phyloP scores from a whole-genome alignment of 2,329 filamentous ascomycete species.

The Chaetomium olivaceum region DNA sequence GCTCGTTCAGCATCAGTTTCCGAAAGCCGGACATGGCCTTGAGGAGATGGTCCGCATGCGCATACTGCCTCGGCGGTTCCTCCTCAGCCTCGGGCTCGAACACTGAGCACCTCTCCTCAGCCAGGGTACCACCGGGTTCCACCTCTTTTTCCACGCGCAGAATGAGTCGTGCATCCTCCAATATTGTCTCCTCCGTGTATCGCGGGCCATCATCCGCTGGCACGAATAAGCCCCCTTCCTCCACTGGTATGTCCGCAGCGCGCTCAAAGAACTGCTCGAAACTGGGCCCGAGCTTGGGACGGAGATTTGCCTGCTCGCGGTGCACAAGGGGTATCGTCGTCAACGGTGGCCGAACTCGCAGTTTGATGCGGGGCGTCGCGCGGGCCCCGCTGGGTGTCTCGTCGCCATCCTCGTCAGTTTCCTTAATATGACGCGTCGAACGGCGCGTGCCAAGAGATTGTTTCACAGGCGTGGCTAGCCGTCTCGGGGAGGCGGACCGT shows the following conservation, averaged over 20 bases:
- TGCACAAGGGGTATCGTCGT: slow-evolving; percentile 59
- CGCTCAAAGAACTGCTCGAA: slow-evolving; percentile 60
- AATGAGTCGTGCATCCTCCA: slow-evolving; percentile 69
- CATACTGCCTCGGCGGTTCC: slow-evolving; percentile 76
- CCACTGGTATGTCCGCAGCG: slow-evolving; percentile 54
- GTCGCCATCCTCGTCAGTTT: slow-evolving; percentile 35
- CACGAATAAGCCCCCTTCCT: slow-evolving; percentile 57
- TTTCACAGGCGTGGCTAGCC: slow-evolving; percentile 42
- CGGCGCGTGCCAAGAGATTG: slow-evolving; percentile 46
- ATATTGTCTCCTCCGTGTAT: slow-evolving; percentile 63
- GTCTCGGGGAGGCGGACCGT: slow-evolving; percentile 44
- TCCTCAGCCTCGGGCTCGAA: slow-evolving; percentile 72
- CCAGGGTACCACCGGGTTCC: slow-evolving; percentile 73
- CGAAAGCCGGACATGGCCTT: slow-evolving; percentile 79
- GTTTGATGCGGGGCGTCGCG: slow-evolving; percentile 49
- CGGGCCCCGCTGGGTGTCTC: slow-evolving; percentile 31
- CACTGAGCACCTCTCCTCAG: slow-evolving; percentile 66
- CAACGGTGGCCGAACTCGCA: slow-evolving; percentile 47
- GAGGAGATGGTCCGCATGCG: slow-evolving; percentile 82
- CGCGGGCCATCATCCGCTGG: slow-evolving; percentile 56
- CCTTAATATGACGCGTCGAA: slow-evolving; percentile 42
- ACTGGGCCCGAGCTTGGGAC: slow-evolving; percentile 53
- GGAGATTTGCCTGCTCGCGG: slow-evolving; percentile 57
- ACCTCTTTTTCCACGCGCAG: slow-evolving; percentile 70
- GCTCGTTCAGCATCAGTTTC: slow-evolving; percentile 76